Evolutionary conservation across 2,329 filamentous ascomycete genomes (phyloP).

Genomic region (Colletotrichum endophyticum): DNA sequence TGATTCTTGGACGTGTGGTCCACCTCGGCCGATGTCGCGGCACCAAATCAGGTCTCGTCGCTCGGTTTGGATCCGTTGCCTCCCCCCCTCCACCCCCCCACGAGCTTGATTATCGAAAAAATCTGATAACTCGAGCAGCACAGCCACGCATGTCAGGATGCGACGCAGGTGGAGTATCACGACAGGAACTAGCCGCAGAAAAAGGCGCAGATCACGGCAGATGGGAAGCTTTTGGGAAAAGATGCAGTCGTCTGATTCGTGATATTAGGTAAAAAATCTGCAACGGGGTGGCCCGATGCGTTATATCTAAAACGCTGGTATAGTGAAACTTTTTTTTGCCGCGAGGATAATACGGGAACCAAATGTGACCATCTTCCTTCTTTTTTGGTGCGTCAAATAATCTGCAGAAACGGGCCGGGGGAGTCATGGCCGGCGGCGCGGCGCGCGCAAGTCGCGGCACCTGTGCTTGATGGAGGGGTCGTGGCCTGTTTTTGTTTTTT

Average conservation of each 20-base stretch:
- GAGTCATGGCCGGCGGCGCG: neutral
- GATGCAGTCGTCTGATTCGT: constrained; percentile 10
- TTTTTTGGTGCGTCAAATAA: neutral
- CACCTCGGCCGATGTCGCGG: constrained; percentile 4
- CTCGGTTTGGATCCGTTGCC: neutral
- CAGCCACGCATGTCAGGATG: neutral
- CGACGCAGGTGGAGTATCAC: neutral
- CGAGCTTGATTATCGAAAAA: neutral
- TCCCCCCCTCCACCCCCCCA: neutral
- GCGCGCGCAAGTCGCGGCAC: neutral
- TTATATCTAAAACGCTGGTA: constrained; percentile 19
- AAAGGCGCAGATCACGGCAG: constrained; percentile 6
- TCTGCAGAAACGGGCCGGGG: neutral
- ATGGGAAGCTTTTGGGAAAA: neutral
- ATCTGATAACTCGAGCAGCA: neutral
- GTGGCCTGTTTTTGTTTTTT: neutral
- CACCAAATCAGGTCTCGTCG: neutral
- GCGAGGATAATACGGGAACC: neutral
- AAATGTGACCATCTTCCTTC: neutral
- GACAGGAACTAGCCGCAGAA: neutral
- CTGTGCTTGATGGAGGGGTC: neutral
- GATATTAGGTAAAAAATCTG: constrained; percentile 15
- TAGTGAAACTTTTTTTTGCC: neutral
- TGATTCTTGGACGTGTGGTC: neutral
- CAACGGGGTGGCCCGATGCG: constrained; percentile 8